phyloP scores from a whole-genome alignment of 2,329 filamentous ascomycete genomes.

The Magnaporthiopsis rhizophila region DNA sequence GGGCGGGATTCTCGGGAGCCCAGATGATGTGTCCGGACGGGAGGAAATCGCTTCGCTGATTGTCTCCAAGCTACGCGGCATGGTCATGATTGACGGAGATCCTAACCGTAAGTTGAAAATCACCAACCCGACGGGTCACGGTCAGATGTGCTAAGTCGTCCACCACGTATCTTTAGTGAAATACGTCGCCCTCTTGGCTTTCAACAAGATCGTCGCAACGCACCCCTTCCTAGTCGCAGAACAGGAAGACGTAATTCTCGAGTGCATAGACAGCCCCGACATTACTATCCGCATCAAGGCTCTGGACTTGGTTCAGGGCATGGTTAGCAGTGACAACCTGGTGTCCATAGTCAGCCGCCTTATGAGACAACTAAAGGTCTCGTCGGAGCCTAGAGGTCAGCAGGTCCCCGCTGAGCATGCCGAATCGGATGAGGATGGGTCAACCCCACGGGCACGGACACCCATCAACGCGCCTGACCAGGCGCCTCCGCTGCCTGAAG shows the following conservation, averaged over 20 bases:
- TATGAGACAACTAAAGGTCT: slow-evolving; percentile 74
- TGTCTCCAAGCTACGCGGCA: slow-evolving; percentile 84
- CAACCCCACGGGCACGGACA: background rate
- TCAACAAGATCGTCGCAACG: slow-evolving; percentile 87
- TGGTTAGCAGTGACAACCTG: slow-evolving; percentile 85
- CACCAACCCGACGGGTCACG: background rate
- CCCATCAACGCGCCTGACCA: slow-evolving; percentile 26
- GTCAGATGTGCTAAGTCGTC: slow-evolving; percentile 2
- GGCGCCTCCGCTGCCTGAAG: slow-evolving; percentile 64
- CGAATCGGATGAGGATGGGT: slow-evolving; percentile 28
- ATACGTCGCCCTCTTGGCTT: slow-evolving; percentile 91
- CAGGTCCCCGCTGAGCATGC: slow-evolving; percentile 18
- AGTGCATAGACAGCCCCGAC: slow-evolving; percentile 91
- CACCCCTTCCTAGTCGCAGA: slow-evolving; percentile 83
- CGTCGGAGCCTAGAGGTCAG: slow-evolving; percentile 32
- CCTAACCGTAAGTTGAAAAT: slow-evolving; percentile 64
- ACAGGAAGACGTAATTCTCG: slow-evolving; percentile 92
- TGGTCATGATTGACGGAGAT: slow-evolving; percentile 89
- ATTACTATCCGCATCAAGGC: slow-evolving; percentile 93
- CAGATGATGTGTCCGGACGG: slow-evolving; percentile 69
- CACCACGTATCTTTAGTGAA: slow-evolving; percentile 58
- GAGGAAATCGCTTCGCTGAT: slow-evolving; percentile 91
- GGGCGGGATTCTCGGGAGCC: slow-evolving; percentile 81
- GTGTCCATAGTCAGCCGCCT: slow-evolving; percentile 77
- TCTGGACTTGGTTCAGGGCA: slow-evolving; percentile 82